Base-by-base conservation (phyloP, 306 rosid genomes). In the Sphenostylis stenocarpa region DNA sequence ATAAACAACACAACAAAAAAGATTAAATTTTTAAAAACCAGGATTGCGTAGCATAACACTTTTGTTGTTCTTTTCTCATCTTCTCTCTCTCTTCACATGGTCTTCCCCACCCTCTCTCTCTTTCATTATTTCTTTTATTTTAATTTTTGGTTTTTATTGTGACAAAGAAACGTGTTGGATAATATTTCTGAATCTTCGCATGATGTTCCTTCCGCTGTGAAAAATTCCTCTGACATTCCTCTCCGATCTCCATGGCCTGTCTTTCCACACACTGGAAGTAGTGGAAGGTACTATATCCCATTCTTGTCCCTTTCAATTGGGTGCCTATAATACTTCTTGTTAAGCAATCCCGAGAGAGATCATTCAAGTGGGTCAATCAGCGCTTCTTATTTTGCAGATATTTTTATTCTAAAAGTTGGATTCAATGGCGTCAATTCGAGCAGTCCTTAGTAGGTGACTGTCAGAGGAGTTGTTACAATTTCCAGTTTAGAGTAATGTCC, bases 351-450 rank as follows among this genome's bases (percentile, higher is more conserved):
- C 12, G 16, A 10, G 16, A 29, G 48, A 66, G 67, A 41, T 61
- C 39, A 79, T 36, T 36, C 67, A 82, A 77, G 33, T 78, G 85
- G 82, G 83, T 81, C 72, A 67, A 63, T 62, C 74, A 14, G 70
- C 68, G 15, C 53, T 78, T 79, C 79, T 24, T 36, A 7, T 72
- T 75, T 49, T 72, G 16, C 60, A 26, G 23, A 34, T 58, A 15
- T 60, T 45, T 38, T 17, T 57, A 41, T 16, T 41, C 34, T 19
- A 24, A 7, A 10, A 4, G 58, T 48, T 48, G 39, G 65, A 75
- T 57, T 64, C 33, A 70, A 67, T 86, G 85, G 90, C 87, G 82
- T 91, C 72, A 83, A 80, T 60, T 77, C 82, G 79, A 78, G 77
- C 48, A 68, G 58, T 75, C 64, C 55, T 76, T 74, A 82, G 84